phyloP scores from a whole-genome alignment of 129 eudicot species.

The Centella asiatica region DNA sequence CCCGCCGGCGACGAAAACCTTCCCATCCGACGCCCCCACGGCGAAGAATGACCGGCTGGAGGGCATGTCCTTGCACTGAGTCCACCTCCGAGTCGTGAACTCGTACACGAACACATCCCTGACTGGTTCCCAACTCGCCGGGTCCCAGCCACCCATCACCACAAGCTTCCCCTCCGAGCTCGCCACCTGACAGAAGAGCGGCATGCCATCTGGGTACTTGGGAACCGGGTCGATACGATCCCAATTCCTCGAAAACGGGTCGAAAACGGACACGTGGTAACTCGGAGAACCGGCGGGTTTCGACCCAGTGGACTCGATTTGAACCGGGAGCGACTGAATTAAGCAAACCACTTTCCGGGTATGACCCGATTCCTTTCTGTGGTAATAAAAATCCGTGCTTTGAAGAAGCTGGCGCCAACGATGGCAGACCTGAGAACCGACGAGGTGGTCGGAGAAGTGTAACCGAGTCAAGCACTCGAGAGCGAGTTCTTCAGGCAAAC shows the following conservation, averaged over 20 bases:
- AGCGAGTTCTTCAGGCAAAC: constrained; percentile 70
- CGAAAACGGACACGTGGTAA: constrained; percentile 53
- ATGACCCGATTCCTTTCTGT: constrained; percentile 40
- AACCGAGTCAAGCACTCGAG: constrained; percentile 72
- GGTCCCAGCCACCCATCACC: constrained; percentile 81
- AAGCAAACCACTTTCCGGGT: constrained; percentile 48
- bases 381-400: constrained; percentile 46
- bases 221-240: constrained; percentile 56
- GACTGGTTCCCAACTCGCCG: constrained; percentile 56
- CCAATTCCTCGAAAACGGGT: constrained; percentile 38
- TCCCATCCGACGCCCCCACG: constrained; percentile 32
- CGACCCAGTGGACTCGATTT: constrained; percentile 9
- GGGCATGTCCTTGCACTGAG: constrained; percentile 56
- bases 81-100: constrained; percentile 63
- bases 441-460: constrained; percentile 49
- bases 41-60: constrained; percentile 65
- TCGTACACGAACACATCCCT: constrained; percentile 64
- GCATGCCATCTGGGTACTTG: constrained; percentile 52
- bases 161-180: constrained; percentile 71
- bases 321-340: constrained; percentile 43
- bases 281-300: constrained; percentile 40
- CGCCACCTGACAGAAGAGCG: constrained; percentile 66
- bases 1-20: constrained; percentile 56
- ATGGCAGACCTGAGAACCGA: constrained; percentile 45
- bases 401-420: constrained; percentile 55